Percentiles rank a stretch among this genome's conserved stretches.
Conservation (phyloP, 495 filamentous ascomycete genomes). For the Neurospora sp. region DNA sequence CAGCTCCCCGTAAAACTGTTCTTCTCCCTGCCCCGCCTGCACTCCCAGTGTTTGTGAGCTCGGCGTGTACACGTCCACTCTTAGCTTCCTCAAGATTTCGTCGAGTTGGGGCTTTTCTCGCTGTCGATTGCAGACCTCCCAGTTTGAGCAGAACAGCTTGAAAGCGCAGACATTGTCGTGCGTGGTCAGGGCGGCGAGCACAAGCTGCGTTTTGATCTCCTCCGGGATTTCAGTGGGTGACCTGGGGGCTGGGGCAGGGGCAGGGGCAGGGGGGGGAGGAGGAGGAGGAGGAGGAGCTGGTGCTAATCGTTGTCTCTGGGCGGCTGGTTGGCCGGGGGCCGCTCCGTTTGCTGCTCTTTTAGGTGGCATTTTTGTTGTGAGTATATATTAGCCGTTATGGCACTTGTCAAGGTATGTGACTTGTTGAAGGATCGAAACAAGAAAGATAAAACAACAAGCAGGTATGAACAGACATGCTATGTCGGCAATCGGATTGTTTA, state of each 20-base stretch:
- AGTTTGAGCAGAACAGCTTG: conserved; percentile 3
- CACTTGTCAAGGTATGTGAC: background rate
- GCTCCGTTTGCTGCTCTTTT: background rate
- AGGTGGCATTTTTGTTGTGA: background rate
- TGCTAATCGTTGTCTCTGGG: background rate
- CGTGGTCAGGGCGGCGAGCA: background rate
- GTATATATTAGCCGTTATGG: background rate
- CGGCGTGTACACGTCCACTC: conserved; percentile 7
- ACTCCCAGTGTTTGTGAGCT: background rate
- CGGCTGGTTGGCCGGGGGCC: background rate
- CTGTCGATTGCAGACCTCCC: conserved; percentile 2
- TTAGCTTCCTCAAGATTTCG: background rate
- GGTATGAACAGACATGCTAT: background rate
- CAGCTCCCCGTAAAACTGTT: background rate
- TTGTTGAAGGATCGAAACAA: background rate
- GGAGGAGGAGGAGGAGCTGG: background rate
- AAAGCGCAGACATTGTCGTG: conserved; percentile 2
- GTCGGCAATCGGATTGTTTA: background rate
- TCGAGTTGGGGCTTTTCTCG: background rate
- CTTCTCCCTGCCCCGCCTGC: background rate
- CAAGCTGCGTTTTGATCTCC: conserved; percentile 6
- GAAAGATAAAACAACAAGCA: background rate
- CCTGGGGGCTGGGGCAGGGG: background rate
- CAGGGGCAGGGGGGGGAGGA: background rate
- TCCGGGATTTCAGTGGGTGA: background rate